Evolutionary conservation across 257 asterid genomes (phyloP).

Genomic region (Fraxinus pennsylvanica): DNA sequence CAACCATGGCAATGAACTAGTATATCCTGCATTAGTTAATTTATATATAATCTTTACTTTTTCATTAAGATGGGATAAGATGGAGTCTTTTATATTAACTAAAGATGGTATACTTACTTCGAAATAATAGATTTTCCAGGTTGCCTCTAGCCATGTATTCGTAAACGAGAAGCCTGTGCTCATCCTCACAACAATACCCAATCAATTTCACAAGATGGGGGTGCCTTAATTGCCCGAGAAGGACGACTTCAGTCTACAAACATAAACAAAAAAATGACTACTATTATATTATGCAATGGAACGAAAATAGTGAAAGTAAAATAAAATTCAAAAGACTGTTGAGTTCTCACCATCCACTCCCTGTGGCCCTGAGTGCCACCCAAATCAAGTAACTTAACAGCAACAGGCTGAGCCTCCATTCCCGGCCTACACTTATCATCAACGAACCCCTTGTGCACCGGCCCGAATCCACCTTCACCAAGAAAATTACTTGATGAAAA

Average conservation of each 20-base stretch:
- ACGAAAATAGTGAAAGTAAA: background rate
- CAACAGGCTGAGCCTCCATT: slow-evolving; percentile 38
- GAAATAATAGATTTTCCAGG: slow-evolving; percentile 42
- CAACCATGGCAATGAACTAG: slow-evolving; percentile 31
- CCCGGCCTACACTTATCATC: slow-evolving; percentile 71
- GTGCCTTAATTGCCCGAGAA: slow-evolving; percentile 47
- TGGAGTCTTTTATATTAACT: no score
- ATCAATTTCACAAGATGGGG: slow-evolving; percentile 47
- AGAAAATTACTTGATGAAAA: slow-evolving; percentile 58
- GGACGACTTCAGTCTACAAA: slow-evolving; percentile 56
- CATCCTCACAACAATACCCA: slow-evolving; percentile 51
- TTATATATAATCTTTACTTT: no score
- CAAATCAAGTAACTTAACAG: background rate
- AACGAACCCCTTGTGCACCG: slow-evolving; percentile 78
- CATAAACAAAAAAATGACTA: slow-evolving; percentile 29
- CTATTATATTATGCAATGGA: no score
- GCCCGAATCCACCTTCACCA: slow-evolving; percentile 92
- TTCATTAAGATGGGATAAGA: background rate
- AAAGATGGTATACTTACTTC: slow-evolving; percentile 24
- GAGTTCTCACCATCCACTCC: background rate
- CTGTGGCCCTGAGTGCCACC: background rate
- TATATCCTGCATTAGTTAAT: slow-evolving; percentile 29
- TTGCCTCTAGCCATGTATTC: slow-evolving; percentile 48
- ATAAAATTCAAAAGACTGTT: no score
- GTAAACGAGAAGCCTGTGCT: slow-evolving; percentile 47